Conservation (phyloP, 148 eudicot genomes). For the Silene conica region DNA sequence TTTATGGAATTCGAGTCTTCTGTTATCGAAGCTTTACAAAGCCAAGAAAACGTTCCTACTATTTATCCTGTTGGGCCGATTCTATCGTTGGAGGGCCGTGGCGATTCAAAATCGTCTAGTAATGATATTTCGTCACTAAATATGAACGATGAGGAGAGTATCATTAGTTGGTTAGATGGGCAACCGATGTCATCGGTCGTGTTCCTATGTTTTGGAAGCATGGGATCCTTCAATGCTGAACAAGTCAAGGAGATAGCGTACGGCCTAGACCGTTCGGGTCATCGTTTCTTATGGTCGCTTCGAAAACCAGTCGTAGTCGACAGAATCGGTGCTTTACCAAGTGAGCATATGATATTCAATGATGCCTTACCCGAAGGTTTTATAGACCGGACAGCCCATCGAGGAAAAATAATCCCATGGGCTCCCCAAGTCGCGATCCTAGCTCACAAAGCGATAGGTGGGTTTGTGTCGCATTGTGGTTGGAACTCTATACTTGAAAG, state of each 20-base stretch:
- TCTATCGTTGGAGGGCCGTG: slow-evolving; percentile 11
- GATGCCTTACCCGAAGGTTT: slow-evolving; percentile 40
- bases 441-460: slow-evolving; percentile 35
- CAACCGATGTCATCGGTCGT: slow-evolving; percentile 47
- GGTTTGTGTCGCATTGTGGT: slow-evolving; percentile 57
- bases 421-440: slow-evolving; percentile 36
- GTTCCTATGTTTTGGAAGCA: slow-evolving; percentile 58
- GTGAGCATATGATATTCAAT: slow-evolving; percentile 16
- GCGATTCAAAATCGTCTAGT: not conserved
- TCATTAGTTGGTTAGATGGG: slow-evolving; percentile 42
- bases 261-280: slow-evolving; percentile 38
- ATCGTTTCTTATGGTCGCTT: slow-evolving; percentile 41
- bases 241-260: slow-evolving; percentile 51
- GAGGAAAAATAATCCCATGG: slow-evolving; percentile 40
- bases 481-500: slow-evolving; percentile 58
- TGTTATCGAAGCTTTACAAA: slow-evolving; percentile 18
- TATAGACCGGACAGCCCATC: slow-evolving; percentile 28
- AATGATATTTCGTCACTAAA: not conserved
- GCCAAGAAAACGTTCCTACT: slow-evolving; percentile 11
- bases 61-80: slow-evolving; percentile 51
- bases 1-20: slow-evolving; percentile 36
- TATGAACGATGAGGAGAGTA: not conserved
- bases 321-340: slow-evolving; percentile 12
- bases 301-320: slow-evolving; percentile 16
- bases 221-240: slow-evolving; percentile 33